phyloP scores from a whole-genome alignment of 2,329 filamentous ascomycete genomes.

The Neonectria faginata region DNA sequence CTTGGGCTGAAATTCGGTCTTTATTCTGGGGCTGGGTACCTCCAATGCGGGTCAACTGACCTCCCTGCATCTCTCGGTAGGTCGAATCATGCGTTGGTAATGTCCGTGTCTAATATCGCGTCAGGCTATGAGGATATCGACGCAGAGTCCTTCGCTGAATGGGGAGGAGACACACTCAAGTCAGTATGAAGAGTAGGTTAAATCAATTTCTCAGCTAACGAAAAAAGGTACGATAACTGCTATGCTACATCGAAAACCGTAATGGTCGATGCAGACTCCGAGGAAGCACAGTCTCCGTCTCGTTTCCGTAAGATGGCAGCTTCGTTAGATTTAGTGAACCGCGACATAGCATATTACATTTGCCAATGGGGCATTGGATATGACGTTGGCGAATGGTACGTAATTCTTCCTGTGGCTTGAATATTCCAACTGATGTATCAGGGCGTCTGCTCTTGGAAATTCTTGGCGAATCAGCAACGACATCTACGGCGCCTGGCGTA shows the following conservation, averaged over 20 bases:
- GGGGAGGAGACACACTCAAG: constrained; percentile 64
- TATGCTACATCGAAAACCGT: constrained; percentile 57
- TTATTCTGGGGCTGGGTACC: constrained; percentile 63
- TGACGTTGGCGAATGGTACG: constrained; percentile 59
- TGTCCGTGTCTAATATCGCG: fast-evolving
- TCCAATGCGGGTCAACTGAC: constrained; percentile 57
- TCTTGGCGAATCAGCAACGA: constrained; percentile 66
- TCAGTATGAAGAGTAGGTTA: constrained; percentile 43
- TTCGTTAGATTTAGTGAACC: constrained; percentile 53
- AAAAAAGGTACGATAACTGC: constrained; percentile 60
- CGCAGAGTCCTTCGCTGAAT: constrained; percentile 55
- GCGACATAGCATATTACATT: constrained; percentile 60
- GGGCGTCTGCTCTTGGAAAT: constrained; percentile 59
- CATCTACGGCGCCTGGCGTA: constrained; percentile 63
- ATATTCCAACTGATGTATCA: constrained; percentile 17
- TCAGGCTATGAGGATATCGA: constrained; percentile 57
- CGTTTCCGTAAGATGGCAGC: constrained; percentile 61
- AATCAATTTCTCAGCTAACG: fast-evolving
- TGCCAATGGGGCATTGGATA: constrained; percentile 66
- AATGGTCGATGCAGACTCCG: constrained; percentile 56
- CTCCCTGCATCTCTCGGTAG: constrained; percentile 59
- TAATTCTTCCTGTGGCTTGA: fast-evolving
- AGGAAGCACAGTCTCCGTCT: constrained; percentile 53
- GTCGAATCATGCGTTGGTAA: neutral
- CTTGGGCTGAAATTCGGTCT: constrained; percentile 64